These are phyloP conservation scores for Macadamia integrifolia DNA, from an alignment of 164 flowering plant genomes.

Conservation along the genomic window DNA sequence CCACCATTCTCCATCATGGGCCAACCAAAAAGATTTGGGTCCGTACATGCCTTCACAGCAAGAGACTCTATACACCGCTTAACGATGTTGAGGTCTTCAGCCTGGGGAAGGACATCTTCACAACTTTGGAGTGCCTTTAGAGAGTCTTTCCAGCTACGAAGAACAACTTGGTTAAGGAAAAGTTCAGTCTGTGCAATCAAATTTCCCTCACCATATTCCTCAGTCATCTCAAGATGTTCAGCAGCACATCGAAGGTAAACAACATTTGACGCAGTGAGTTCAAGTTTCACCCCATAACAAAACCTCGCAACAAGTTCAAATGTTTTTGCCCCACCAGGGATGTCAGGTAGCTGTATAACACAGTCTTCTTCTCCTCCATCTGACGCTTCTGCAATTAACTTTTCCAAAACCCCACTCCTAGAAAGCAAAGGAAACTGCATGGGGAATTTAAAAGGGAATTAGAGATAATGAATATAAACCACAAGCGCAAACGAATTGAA, in stretches of 20 bases:
- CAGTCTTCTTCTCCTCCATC: slow-evolving; percentile 51
- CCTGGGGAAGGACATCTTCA: slow-evolving; percentile 63
- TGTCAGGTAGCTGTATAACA: slow-evolving; percentile 46
- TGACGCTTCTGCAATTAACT: slow-evolving; percentile 63
- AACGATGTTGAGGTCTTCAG: slow-evolving; percentile 69
- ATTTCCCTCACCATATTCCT: slow-evolving; percentile 84
- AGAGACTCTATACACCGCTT: slow-evolving; percentile 74
- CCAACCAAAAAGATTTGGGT: slow-evolving; percentile 87
- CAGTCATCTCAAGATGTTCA: slow-evolving; percentile 84
- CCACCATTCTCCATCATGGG: slow-evolving; percentile 74
- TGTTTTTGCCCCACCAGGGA: slow-evolving; percentile 83
- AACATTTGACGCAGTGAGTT: slow-evolving; percentile 83
- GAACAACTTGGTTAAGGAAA: slow-evolving; percentile 76
- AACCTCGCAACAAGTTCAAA: slow-evolving; percentile 90
- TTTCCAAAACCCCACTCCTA: slow-evolving; percentile 78
- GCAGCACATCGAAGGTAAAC: slow-evolving; percentile 82
- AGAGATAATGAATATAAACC: not conserved
- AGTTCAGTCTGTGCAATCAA: slow-evolving; percentile 64
- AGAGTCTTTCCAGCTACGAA: slow-evolving; percentile 81
- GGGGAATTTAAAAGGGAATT: not conserved
- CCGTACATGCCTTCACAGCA: slow-evolving; percentile 68
- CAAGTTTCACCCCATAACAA: slow-evolving; percentile 91
- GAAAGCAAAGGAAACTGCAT: slow-evolving; percentile 92
- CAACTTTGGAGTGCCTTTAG: slow-evolving; percentile 75
- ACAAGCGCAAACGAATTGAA: too few relatives aligned